phyloP scores from a whole-genome alignment of 2,329 filamentous ascomycete genomes.

The Aspergillus piperis region DNA sequence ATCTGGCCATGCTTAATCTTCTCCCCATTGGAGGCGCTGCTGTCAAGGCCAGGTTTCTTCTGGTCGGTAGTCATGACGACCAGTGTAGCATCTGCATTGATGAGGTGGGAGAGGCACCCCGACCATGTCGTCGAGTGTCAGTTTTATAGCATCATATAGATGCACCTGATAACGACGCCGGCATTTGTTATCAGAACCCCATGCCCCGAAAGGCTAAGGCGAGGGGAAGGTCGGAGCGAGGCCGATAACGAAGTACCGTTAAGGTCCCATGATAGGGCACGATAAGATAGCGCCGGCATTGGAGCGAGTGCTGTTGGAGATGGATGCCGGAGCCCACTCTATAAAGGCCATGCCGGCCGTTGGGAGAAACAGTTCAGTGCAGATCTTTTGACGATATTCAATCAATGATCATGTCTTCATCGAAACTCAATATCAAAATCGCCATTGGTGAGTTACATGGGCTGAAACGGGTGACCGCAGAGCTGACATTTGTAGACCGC shows the following conservation, averaged over 20 bases:
- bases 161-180: background rate
- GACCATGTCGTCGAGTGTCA: background rate
- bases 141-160: background rate
- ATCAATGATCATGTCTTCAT: slow-evolving; percentile 1
- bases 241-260: background rate
- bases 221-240: slow-evolving; percentile 7
- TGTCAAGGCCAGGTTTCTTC: background rate
- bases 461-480: background rate
- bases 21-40: background rate
- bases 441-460: background rate
- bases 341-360: background rate
- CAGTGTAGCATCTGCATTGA: background rate
- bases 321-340: background rate
- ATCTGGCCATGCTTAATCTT: background rate
- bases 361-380: background rate
- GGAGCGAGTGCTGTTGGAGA: background rate
- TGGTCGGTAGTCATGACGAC: background rate
- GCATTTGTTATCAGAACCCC: background rate
- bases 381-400: background rate
- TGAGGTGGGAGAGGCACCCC: background rate
- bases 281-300: background rate
- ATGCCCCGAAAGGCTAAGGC: background rate
- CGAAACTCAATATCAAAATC: slow-evolving; percentile 6
- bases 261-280: background rate
- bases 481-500: slow-evolving; percentile 38